Conservation (phyloP, 2,329 filamentous ascomycete genomes). For the Leptographium radiaticola region DNA sequence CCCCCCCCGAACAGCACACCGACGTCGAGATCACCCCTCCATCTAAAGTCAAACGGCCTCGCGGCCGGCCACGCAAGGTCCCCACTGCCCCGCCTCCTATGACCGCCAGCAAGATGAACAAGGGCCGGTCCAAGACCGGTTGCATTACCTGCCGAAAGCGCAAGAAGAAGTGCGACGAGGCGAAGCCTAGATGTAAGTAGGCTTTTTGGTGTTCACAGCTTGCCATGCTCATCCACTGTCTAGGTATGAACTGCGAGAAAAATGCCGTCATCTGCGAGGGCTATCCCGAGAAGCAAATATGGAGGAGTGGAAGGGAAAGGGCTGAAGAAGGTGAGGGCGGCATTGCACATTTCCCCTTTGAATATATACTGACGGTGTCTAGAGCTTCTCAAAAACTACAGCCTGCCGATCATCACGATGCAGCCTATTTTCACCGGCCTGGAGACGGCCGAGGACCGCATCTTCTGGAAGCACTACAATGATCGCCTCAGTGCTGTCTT, state of each 20-base stretch:
- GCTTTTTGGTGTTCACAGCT: not conserved
- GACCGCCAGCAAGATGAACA: constrained; percentile 56
- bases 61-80: constrained; percentile 74
- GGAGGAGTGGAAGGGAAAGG: constrained; percentile 74
- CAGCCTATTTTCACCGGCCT: constrained; percentile 65
- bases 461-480: constrained; percentile 75
- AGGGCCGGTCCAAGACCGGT: constrained; percentile 60
- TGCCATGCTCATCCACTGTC: constrained; percentile 5
- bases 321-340: constrained; percentile 49
- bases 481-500: constrained; percentile 67
- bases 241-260: constrained; percentile 81
- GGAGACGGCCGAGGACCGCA: constrained; percentile 64
- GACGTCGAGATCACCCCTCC: not conserved
- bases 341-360: not conserved
- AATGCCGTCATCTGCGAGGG: constrained; percentile 87
- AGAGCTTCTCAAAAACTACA: constrained; percentile 37
- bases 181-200: constrained; percentile 49
- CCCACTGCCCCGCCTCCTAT: constrained; percentile 44
- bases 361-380: not conserved
- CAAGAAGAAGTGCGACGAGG: constrained; percentile 63
- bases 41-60: constrained; percentile 46
- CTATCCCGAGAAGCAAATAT: constrained; percentile 74
- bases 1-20: constrained; percentile 13
- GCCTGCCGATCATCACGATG: constrained; percentile 40
- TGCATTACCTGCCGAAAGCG: constrained; percentile 55